Evolutionary conservation across 2,329 filamentous ascomycete species (phyloP).

Genomic region (Botrytis medusae): DNA sequence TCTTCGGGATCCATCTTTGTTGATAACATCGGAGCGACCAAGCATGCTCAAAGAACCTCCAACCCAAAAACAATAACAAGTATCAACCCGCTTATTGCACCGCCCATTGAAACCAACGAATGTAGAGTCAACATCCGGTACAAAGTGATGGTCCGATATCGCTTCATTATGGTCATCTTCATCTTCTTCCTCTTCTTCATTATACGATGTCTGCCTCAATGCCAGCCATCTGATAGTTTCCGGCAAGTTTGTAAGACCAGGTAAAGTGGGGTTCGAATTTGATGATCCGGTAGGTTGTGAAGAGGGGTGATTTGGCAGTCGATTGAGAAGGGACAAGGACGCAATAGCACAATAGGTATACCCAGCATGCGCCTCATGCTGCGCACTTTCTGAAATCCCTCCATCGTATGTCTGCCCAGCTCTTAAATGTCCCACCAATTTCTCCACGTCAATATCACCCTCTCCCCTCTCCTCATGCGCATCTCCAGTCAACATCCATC

Average conservation of each 20-base stretch:
- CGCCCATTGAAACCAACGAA: conserved; percentile 83
- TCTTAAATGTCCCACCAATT: conserved; percentile 68
- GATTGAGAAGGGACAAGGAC: conserved; percentile 68
- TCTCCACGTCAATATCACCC: conserved; percentile 72
- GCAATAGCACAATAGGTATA: conserved; percentile 88
- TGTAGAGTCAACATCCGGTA: conserved; percentile 31
- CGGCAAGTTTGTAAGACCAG: conserved; percentile 41
- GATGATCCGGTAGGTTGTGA: conserved; percentile 18
- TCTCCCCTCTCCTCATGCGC: conserved; percentile 50
- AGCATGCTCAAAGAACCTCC: conserved; percentile 64
- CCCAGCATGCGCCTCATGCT: conserved; percentile 56
- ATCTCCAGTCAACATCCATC: conserved; percentile 75
- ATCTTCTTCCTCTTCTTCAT: conserved; percentile 45
- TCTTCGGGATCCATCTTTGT: conserved; percentile 60
- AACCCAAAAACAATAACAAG: conserved; percentile 96
- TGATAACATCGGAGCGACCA: conserved; percentile 56
- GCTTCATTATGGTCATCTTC: conserved; percentile 24
- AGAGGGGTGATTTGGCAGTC: conserved; percentile 31
- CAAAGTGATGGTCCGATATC: conserved; percentile 8
- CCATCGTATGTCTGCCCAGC: conserved; percentile 52
- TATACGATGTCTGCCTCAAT: conserved; percentile 63
- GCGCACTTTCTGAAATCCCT: conserved; percentile 39
- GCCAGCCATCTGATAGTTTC: conserved; percentile 55
- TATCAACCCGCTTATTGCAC: conserved; percentile 88
- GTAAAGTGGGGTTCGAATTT: conserved; percentile 32